Evolutionary conservation across 495 filamentous ascomycete species (phyloP).

Genomic region (Penicillium chermesinum): DNA sequence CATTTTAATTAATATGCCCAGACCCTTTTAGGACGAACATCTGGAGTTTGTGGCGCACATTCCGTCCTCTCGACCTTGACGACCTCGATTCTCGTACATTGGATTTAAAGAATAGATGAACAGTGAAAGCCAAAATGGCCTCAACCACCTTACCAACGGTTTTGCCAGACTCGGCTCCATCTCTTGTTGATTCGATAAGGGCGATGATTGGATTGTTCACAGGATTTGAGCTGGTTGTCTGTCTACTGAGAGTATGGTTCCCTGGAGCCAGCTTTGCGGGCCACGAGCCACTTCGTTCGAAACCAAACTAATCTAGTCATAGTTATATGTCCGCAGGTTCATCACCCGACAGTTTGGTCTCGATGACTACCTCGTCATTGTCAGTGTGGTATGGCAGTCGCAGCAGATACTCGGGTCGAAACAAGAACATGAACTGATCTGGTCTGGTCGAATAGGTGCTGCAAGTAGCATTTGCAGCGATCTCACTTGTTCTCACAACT

Average conservation of each 20-base stretch:
- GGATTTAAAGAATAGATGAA: neutral
- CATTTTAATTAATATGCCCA: neutral
- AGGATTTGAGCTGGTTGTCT: neutral
- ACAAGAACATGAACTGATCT: neutral
- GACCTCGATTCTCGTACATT: too few relatives aligned
- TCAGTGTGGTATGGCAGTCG: neutral
- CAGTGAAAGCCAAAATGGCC: neutral
- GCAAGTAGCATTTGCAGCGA: neutral
- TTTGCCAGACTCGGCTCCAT: neutral
- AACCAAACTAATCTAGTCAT: neutral
- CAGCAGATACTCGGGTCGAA: neutral
- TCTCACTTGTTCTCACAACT: neutral
- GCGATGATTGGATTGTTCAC: neutral
- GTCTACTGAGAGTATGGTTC: neutral
- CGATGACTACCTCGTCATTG: conserved; percentile 3
- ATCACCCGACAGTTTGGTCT: conserved; percentile 6
- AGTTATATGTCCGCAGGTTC: conserved; percentile 17
- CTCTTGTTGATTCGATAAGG: neutral
- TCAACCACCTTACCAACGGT: neutral
- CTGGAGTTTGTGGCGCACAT: neutral
- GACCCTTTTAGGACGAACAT: neutral
- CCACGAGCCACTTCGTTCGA: too few relatives aligned
- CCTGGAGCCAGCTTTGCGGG: too few relatives aligned
- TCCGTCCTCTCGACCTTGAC: too few relatives aligned
- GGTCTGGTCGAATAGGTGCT: neutral